Evolutionary conservation across 306 rosid species (phyloP).

Genomic region (Trichosanthes cucumerina): DNA sequence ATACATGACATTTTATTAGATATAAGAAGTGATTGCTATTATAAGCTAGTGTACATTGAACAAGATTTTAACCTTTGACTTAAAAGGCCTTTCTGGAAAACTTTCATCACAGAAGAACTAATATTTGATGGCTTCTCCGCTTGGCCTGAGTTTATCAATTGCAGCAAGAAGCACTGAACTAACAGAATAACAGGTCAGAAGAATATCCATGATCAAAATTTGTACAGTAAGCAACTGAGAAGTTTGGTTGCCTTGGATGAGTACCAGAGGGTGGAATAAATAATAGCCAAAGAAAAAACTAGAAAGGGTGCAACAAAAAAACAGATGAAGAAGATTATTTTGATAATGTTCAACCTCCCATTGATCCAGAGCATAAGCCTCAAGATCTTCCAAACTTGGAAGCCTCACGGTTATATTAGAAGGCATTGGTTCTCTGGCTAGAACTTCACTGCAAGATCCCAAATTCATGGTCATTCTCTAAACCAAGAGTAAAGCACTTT

Average conservation of each 20-base stretch:
- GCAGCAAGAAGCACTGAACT: slow-evolving; percentile 80
- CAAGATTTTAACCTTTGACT: slow-evolving; percentile 53
- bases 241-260: neutral
- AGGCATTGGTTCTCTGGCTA: slow-evolving; percentile 94
- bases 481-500: neutral
- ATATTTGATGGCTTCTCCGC: slow-evolving; percentile 66
- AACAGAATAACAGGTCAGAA: slow-evolving; percentile 35
- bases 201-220: slow-evolving; percentile 23
- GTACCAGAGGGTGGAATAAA: neutral
- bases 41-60: neutral
- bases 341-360: slow-evolving; percentile 66
- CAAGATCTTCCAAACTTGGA: slow-evolving; percentile 71
- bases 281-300: neutral
- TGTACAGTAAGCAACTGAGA: slow-evolving; percentile 7
- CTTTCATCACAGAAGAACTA: slow-evolving; percentile 80
- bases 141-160: slow-evolving; percentile 76
- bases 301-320: slow-evolving; percentile 9
- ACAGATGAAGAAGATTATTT: slow-evolving; percentile 8
- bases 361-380: slow-evolving; percentile 64
- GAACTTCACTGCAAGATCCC: slow-evolving; percentile 62
- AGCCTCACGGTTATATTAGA: slow-evolving; percentile 73
- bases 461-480: slow-evolving; percentile 21
- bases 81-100: slow-evolving; percentile 81
- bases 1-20: slow-evolving; percentile 14
- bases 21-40: slow-evolving; percentile 7